Evolutionary conservation across 805 yeast genomes (phyloP).

Genomic region (Metschnikowia matae): DNA sequence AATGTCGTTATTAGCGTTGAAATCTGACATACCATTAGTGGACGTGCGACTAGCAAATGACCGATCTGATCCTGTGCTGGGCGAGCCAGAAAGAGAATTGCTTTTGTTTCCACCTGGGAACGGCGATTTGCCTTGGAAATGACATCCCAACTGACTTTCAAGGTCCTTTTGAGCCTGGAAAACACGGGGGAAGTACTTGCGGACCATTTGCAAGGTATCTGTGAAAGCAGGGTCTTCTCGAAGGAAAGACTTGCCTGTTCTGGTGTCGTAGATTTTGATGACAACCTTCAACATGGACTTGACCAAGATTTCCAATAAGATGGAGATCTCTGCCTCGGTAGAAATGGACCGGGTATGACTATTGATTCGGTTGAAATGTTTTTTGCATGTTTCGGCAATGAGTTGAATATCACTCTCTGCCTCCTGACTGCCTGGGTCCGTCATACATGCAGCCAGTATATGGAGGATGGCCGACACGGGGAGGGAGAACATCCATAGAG

Average conservation of each 20-base stretch:
- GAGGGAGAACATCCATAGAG: slow-evolving; percentile 31
- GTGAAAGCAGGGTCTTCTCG: slow-evolving; percentile 15
- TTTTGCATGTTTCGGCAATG: slow-evolving; percentile 19
- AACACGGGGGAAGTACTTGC: slow-evolving; percentile 18
- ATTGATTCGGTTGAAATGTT: slow-evolving; percentile 10
- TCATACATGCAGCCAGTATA: slow-evolving; percentile 28
- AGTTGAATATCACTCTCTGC: slow-evolving; percentile 25
- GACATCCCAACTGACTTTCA: background rate
- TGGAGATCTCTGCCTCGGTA: slow-evolving; percentile 6
- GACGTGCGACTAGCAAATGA: background rate
- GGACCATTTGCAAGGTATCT: slow-evolving; percentile 14
- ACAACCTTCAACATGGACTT: slow-evolving; percentile 21
- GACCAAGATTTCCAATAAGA: slow-evolving; percentile 18
- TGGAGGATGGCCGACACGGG: slow-evolving; percentile 32
- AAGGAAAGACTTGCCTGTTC: slow-evolving; percentile 14
- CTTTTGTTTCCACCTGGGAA: slow-evolving; percentile 2
- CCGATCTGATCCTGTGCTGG: background rate
- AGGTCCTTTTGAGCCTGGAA: slow-evolving; percentile 5
- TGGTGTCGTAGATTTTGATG: slow-evolving; percentile 20
- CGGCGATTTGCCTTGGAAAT: slow-evolving; percentile 9
- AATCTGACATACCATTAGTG: background rate
- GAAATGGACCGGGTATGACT: slow-evolving; percentile 1
- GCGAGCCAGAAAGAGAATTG: background rate
- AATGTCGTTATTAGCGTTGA: background rate
- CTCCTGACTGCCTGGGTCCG: slow-evolving; percentile 27